Evolutionary conservation across 2,329 filamentous ascomycete species (phyloP), one percentile per base, ranked within the genome.

Genomic region (Alternaria sp.): DNA sequence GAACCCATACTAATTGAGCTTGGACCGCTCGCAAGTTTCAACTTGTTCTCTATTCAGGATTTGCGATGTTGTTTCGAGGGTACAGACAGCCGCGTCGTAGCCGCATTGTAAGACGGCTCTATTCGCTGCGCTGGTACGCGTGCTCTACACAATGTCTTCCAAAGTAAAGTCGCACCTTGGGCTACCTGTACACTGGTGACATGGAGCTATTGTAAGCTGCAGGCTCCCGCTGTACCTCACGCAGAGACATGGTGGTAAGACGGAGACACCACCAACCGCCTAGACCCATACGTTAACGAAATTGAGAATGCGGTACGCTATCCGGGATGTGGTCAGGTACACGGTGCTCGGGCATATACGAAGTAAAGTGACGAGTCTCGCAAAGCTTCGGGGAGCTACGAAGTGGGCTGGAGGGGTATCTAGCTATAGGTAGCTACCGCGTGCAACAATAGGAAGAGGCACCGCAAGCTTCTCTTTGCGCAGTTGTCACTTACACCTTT

Each of bases 351-450:
- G 54, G 54, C 54, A 50, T 24, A 9, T 41, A 24, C 37, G 17
- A 17, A 17, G 17, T 17, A 17, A 17, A 40, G 37, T 13, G 11
- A 14, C 37, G 37, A 21, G 37, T 21, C 17, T 5, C 24, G 36
- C 23, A 31, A 28, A 56, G 53, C 39, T 36, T 45, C 54, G 54
- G 54, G 11, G 48, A 28, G 23, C 48, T 45, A 48, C 54, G 54
- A 52, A 28, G 37, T 52, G 11, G 50, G 54, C 41, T 57, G 36
- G 54, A 56, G 54, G 54, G 54, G 44, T 48, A 48, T 29, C 44
- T 48, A 48, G 26, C 44, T 62, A 34, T 31, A 49, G 37, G 44
- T 48, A 48, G 44, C 44, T 48, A 48, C 44, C 21, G 29, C 44
- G 31, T 34, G 23, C 31, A 40, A 44, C 50, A 44, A 21, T 6